These are phyloP conservation scores for Trichosporon ovoides DNA, from an alignment of 1,284 basidiomycete species.

Conservation along the genomic window DNA sequence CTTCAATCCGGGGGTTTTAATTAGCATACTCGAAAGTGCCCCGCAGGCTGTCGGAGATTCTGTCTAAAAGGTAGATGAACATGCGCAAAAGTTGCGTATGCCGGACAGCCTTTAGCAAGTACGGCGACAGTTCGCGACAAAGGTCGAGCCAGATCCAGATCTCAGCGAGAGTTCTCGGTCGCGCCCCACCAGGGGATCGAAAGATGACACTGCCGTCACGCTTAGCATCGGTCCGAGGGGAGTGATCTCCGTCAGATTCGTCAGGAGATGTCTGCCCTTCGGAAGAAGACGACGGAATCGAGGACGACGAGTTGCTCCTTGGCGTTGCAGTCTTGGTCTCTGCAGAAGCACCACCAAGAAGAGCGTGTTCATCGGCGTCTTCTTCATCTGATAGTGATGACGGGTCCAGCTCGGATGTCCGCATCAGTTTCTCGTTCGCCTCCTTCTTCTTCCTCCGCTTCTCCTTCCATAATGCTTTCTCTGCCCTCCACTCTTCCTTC, in stretches of 20 bases:
- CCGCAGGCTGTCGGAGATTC: conserved; percentile 3
- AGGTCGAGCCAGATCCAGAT: conserved; percentile 14
- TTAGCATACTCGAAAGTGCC: too few species aligned
- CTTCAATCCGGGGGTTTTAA: neutral
- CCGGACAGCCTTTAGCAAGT: neutral
- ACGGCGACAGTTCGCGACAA: conserved; percentile 1
- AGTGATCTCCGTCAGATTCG: neutral
- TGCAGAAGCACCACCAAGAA: neutral
- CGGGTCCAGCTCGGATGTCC: too few species aligned
- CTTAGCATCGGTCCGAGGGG: neutral
- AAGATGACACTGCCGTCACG: neutral
- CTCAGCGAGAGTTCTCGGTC: neutral
- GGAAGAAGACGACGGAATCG: neutral
- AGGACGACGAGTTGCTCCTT: neutral
- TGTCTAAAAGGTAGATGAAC: conserved; percentile 3
- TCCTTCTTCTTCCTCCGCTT: neutral
- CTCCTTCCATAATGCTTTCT: neutral
- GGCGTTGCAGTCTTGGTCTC: neutral
- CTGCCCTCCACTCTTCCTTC: neutral
- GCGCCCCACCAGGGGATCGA: neutral
- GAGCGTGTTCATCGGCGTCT: neutral
- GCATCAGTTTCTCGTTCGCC: too few species aligned
- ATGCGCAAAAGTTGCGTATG: conserved; percentile 1
- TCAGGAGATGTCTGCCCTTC: neutral
- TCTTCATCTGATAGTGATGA: too few species aligned